Percentiles rank a stretch among this genome's conserved stretches.
Conservation (phyloP, 768 basidiomycete genomes). For the Agrocybe pediades region DNA sequence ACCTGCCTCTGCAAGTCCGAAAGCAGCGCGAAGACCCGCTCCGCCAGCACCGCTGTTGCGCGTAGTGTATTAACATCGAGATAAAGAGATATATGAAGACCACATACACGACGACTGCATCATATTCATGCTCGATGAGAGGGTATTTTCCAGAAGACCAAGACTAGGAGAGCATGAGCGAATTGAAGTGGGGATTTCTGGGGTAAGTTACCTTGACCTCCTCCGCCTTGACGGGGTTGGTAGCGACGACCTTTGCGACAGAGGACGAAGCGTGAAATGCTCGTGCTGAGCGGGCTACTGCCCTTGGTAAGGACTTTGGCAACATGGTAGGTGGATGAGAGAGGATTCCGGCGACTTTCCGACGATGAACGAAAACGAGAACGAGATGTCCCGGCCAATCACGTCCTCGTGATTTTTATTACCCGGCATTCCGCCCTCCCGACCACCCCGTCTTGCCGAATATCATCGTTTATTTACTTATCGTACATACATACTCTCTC, state of each 20-base stretch:
- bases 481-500: constrained; percentile 13
- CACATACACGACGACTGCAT: constrained; percentile 97
- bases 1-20: constrained; percentile 97
- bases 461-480: constrained; percentile 2
- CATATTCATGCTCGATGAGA: constrained; percentile 97
- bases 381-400: constrained; percentile 42
- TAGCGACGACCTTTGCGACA: constrained; percentile 62
- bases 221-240: constrained; percentile 78
- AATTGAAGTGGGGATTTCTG: constrained; percentile 9
- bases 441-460: constrained; percentile 5
- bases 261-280: constrained; percentile 69
- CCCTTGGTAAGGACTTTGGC: constrained; percentile 61
- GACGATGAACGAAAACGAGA: constrained; percentile 25
- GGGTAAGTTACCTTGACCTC: constrained; percentile 65
- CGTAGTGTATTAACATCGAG: constrained; percentile 6
- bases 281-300: constrained; percentile 50
- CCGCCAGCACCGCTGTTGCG: constrained; percentile 89
- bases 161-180: constrained; percentile 43
- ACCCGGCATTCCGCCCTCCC: constrained; percentile 17
- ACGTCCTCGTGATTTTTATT: constrained; percentile 39
- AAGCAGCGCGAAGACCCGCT: constrained; percentile 96
- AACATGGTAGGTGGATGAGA: constrained; percentile 49
- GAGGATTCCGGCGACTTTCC: constrained; percentile 19
- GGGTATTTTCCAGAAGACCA: constrained; percentile 91
- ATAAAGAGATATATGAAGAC: background rate